Evolutionary conservation across 1,284 basidiomycete species (phyloP).

Genomic region (Leccinum pachyderme): DNA sequence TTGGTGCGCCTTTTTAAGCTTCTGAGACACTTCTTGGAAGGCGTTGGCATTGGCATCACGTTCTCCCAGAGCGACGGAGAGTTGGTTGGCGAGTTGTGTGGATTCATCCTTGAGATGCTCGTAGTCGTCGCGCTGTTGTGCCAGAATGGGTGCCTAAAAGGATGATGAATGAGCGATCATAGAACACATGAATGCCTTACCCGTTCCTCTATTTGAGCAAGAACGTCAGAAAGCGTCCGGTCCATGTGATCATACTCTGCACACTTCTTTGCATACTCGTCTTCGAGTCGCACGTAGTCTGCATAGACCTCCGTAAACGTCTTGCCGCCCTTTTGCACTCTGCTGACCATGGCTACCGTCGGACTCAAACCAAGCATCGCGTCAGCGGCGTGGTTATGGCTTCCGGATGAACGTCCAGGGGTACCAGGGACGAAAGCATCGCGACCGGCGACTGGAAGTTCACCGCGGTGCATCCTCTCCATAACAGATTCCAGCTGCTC

Average conservation of each 20-base stretch:
- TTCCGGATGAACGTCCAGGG: conserved; percentile 50
- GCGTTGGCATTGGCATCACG: conserved; percentile 54
- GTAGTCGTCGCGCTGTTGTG: conserved; percentile 82
- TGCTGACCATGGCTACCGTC: conserved; percentile 81
- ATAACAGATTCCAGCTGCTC: conserved; percentile 64
- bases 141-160: conserved; percentile 80
- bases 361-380: conserved; percentile 72
- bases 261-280: conserved; percentile 35
- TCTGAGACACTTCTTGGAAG: conserved; percentile 60
- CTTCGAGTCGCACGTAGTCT: conserved; percentile 84
- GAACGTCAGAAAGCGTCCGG: conserved; percentile 44
- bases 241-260: conserved; percentile 59
- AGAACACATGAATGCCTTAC: neutral
- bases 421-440: conserved; percentile 43
- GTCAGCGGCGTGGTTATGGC: conserved; percentile 43
- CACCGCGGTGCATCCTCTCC: conserved; percentile 64
- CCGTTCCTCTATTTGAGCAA: neutral
- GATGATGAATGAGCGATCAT: neutral
- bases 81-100: conserved; percentile 75
- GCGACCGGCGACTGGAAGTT: conserved; percentile 57
- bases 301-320: conserved; percentile 89
- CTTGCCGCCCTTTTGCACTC: conserved; percentile 70
- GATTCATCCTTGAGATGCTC: conserved; percentile 70
- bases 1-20: conserved; percentile 55
- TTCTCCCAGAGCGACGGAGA: conserved; percentile 68